Conservation (phyloP, 1,139 yeast species). For the Suhomyces anneliseae region DNA sequence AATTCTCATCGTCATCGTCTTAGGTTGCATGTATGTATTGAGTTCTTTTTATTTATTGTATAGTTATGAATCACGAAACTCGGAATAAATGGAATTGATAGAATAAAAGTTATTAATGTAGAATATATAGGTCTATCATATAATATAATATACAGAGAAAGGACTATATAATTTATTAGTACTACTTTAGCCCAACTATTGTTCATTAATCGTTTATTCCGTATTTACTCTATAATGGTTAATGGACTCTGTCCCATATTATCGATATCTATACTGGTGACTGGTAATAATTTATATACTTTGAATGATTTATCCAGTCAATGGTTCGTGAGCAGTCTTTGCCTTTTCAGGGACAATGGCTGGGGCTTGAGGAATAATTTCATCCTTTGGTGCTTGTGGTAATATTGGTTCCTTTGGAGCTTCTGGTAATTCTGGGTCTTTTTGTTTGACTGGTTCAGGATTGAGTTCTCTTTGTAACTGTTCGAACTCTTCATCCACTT, state of each 20-base stretch:
- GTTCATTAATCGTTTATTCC: not conserved
- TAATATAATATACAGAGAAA: too few species aligned
- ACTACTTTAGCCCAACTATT: not conserved
- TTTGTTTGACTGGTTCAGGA: slow-evolving; percentile 23
- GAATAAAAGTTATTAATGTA: not conserved
- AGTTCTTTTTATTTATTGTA: not conserved
- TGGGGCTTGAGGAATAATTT: slow-evolving; percentile 26
- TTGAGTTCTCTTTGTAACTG: slow-evolving; percentile 45
- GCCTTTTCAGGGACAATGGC: slow-evolving; percentile 5
- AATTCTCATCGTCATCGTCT: too few species aligned
- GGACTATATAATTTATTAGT: too few species aligned
- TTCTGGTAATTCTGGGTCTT: slow-evolving; percentile 8
- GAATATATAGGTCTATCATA: too few species aligned
- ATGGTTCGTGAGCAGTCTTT: not conserved
- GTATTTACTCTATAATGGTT: not conserved
- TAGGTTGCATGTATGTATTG: not conserved
- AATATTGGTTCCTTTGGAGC: not conserved
- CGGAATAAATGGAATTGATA: not conserved
- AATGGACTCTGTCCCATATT: not conserved
- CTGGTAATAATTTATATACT: too few species aligned
- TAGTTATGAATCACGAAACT: not conserved
- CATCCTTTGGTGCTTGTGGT: slow-evolving; percentile 15
- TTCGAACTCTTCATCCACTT: slow-evolving; percentile 64
- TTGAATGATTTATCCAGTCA: not conserved
- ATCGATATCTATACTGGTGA: not conserved